phyloP scores from a whole-genome alignment of 768 basidiomycete genomes.

The Russula sp. region DNA sequence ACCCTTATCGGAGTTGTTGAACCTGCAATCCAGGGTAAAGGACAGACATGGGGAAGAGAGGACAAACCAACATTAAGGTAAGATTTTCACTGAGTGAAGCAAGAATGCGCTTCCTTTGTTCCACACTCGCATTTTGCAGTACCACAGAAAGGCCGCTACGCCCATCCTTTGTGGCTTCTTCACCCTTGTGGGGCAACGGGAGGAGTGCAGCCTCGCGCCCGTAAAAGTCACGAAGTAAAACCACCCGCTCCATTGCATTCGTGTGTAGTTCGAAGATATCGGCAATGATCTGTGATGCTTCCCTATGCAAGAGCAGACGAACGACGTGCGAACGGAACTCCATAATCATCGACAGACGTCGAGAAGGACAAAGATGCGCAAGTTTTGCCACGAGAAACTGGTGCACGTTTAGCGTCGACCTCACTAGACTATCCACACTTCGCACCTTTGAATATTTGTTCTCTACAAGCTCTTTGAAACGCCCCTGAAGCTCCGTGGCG shows the following conservation, averaged over 20 bases:
- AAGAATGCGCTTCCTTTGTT: slow-evolving; percentile 65
- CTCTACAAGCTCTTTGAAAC: slow-evolving; percentile 72
- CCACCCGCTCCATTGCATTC: slow-evolving; percentile 77
- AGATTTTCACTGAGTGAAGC: slow-evolving; percentile 70
- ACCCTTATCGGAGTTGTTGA: slow-evolving; percentile 90
- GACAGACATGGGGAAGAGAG: not conserved
- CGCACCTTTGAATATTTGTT: slow-evolving; percentile 88
- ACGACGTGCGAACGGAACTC: slow-evolving; percentile 78
- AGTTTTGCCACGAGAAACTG: slow-evolving; percentile 83
- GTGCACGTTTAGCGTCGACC: slow-evolving; percentile 5
- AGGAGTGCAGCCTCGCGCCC: slow-evolving; percentile 85
- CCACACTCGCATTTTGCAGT: slow-evolving; percentile 59
- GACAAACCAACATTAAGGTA: slow-evolving; percentile 58
- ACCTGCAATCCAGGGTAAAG: slow-evolving; percentile 46
- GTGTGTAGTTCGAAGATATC: slow-evolving; percentile 88
- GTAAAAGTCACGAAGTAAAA: slow-evolving; percentile 84
- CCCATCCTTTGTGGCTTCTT: slow-evolving; percentile 59
- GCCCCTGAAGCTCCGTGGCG: slow-evolving; percentile 78
- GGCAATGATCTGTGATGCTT: slow-evolving; percentile 79
- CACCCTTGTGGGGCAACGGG: slow-evolving; percentile 45
- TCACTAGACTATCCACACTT: slow-evolving; percentile 1
- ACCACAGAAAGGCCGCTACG: slow-evolving; percentile 68
- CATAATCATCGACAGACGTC: slow-evolving; percentile 69
- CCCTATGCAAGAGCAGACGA: slow-evolving; percentile 76
- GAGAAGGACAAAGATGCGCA: slow-evolving; percentile 67